Base-by-base conservation (phyloP, 1,139 yeast genomes). In the Torulaspora globosa region DNA sequence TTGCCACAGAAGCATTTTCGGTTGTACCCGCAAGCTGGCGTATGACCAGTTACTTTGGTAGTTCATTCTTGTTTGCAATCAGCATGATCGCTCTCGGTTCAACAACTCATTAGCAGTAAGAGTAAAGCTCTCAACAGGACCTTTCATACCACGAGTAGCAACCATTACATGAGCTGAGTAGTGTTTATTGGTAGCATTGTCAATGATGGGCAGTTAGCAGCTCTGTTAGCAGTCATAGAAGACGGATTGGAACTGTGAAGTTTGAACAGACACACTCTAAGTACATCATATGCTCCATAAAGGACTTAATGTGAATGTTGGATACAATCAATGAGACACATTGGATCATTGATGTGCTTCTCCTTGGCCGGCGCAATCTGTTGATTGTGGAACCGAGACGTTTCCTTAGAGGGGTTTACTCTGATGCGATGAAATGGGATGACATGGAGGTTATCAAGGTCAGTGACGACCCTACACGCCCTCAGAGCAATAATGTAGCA, bases 381-480 rank as follows among this genome's bases (percentile, higher is more conserved):
- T 14, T 48, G 23, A 31, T 48, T 9, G 47, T 48, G n/a, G 49
- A 48, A 30, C 39, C 45, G 14, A 45, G 38, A 24, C 39, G 34
- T 14, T 38, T 47, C 18, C 33, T 34, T 10, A 37, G 32, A 34
- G 46, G 44, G 4, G 10, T 9, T 21, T 44, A 36, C 36, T 31
- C 46, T 9, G 8, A 24, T 18, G 35, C 19, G 12, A 12, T 35
- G 43, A 23, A n/a, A 27, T 15, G 36, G 36, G 41, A 37, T 11
- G 34, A 41, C 1, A 36, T 51, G 43, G 18, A 27, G 1, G 28
- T 18, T 2, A 32, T 40, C 11, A 10, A 21, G 36, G 27, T 21
- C 11, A 21, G 21, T 12, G 18, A 34, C 9, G 34, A 31, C 16
- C 23, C 2, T 14, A 31, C 18, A 7, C 18, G 36, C 14, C 19